These are phyloP conservation scores for Mediolabrus comicus DNA, from an alignment of 108 stramenopile species.

Conservation along the genomic window DNA sequence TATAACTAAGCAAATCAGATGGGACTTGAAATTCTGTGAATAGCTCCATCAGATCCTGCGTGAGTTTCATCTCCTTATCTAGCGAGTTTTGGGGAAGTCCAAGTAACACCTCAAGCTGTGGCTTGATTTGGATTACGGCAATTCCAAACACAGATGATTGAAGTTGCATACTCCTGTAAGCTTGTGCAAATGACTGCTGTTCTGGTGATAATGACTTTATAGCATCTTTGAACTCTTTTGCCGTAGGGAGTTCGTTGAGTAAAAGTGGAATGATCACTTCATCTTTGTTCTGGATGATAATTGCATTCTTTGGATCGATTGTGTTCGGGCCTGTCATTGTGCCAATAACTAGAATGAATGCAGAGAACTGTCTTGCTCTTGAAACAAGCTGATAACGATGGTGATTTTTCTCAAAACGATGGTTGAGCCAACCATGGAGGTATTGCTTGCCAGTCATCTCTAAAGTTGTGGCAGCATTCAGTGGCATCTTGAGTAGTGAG, in stretches of 20 bases:
- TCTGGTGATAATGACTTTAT: constrained; percentile 82
- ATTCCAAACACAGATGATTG: constrained; percentile 81
- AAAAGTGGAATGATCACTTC: constrained; percentile 80
- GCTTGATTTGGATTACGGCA: constrained; percentile 81
- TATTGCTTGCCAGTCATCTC: constrained; percentile 59
- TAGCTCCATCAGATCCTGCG: constrained; percentile 79
- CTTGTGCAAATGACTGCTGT: constrained; percentile 75
- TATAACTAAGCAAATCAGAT: constrained; percentile 78
- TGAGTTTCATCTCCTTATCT: constrained; percentile 85
- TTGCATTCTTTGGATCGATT: constrained; percentile 80
- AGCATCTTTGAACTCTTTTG: constrained; percentile 88
- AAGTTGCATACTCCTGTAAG: constrained; percentile 84
- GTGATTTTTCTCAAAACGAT: constrained; percentile 39
- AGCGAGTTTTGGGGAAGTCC: constrained; percentile 61
- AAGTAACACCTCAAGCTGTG: constrained; percentile 79
- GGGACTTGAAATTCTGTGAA: constrained; percentile 88
- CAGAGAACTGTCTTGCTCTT: constrained; percentile 78
- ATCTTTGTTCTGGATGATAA: constrained; percentile 89
- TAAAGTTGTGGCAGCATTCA: constrained; percentile 48
- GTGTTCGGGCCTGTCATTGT: constrained; percentile 56
- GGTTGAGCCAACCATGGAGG: constrained; percentile 72
- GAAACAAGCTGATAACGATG: constrained; percentile 42
- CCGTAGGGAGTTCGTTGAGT: constrained; percentile 74
- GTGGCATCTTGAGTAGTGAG: constrained; percentile 43
- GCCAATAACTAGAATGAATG: constrained; percentile 75